These are phyloP conservation scores for Tolypocladium amazonense DNA, from an alignment of 2,329 filamentous ascomycete genomes.

Conservation along the genomic window DNA sequence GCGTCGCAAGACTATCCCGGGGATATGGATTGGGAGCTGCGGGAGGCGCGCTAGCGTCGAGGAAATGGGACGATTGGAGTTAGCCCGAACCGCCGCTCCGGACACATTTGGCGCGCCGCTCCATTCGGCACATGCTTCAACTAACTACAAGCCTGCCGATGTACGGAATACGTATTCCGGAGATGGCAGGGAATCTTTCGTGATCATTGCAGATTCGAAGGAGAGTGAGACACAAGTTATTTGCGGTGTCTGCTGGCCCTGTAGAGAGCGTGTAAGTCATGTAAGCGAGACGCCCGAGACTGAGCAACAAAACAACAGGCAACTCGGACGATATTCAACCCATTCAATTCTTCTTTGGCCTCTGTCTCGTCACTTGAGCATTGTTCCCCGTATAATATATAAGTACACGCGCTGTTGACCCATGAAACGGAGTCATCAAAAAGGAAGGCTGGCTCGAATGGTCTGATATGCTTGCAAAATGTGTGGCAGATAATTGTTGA, in stretches of 20 bases:
- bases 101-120: background rate
- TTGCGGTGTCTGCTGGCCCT: background rate
- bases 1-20: background rate
- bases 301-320: background rate
- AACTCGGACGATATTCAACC: background rate
- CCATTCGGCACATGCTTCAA: background rate
- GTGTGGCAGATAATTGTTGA: background rate
- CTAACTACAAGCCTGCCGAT: background rate
- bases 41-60: background rate
- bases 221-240: background rate
- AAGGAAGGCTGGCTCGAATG: background rate
- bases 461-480: background rate
- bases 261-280: background rate
- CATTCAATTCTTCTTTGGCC: background rate
- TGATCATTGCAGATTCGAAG: background rate
- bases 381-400: background rate
- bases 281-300: background rate
- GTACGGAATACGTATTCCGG: background rate
- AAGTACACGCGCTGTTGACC: background rate
- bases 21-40: background rate
- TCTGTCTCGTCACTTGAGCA: background rate
- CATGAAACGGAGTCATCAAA: background rate
- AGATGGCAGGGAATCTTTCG: background rate
- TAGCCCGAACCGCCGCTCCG: background rate
- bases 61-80: background rate